A percentile compares a stretch with the other conserved stretches of the same genome.
Conservation (phyloP, 192 early-diverging fungal species). For the Entomortierella parvispora region DNA sequence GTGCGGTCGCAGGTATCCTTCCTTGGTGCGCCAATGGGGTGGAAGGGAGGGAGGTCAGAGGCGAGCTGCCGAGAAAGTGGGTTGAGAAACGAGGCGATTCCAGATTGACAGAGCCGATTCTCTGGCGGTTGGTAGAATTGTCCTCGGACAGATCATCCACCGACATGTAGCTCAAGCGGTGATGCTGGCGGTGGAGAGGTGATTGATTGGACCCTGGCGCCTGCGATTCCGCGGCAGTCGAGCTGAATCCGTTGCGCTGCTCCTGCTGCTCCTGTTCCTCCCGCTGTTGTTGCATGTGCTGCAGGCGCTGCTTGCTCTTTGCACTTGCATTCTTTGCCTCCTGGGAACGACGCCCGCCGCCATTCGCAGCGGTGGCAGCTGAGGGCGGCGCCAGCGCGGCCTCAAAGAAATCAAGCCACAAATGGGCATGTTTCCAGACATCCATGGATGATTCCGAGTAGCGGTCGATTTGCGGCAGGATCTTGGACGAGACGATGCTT, state of each 20-base stretch:
- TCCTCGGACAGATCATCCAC: background rate
- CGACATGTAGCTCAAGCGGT: background rate
- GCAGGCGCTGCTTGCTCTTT: slow-evolving; percentile 10
- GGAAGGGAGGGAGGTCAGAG: no score
- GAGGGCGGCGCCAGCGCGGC: slow-evolving; percentile 4
- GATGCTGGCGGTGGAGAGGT: background rate
- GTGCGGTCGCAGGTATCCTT: no score
- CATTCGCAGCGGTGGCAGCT: background rate
- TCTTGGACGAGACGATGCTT: slow-evolving; percentile 57
- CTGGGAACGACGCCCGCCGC: slow-evolving; percentile 6
- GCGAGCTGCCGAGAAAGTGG: slow-evolving; percentile 3
- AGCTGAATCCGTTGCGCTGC: background rate
- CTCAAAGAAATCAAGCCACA: slow-evolving; percentile 43
- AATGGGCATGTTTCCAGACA: slow-evolving; percentile 58
- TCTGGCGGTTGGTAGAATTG: slow-evolving; percentile 25
- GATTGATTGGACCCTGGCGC: no score
- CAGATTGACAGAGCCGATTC: slow-evolving; percentile 20
- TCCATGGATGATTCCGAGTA: slow-evolving; percentile 55
- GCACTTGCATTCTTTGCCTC: slow-evolving; percentile 9
- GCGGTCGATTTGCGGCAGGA: slow-evolving; percentile 61
- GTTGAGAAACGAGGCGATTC: slow-evolving; percentile 17
- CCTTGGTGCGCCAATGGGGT: no score
- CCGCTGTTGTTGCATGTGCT: background rate
- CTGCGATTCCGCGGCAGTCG: background rate
- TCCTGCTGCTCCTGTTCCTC: background rate